Conservation (phyloP, 2,329 filamentous ascomycete genomes). For the Xenoacremonium recifei region DNA sequence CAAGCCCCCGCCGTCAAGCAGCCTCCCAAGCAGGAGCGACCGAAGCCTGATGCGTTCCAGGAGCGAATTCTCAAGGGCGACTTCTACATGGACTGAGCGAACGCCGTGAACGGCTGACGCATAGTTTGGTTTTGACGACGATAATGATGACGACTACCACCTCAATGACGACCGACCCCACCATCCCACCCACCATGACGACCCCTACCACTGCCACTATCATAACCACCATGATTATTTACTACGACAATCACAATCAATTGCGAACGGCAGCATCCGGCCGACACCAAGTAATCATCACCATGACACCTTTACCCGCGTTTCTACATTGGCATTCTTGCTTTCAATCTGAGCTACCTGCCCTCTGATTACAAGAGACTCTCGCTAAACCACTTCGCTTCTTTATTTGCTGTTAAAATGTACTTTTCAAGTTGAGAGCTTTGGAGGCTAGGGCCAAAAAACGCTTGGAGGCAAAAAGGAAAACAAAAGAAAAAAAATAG, state of each 20-base stretch:
- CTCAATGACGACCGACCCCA: constrained; percentile 11
- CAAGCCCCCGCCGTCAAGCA: constrained; percentile 44
- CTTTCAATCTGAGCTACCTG: constrained; percentile 11
- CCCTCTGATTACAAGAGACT: constrained; percentile 13
- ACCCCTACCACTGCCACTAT: background rate
- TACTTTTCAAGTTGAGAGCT: background rate
- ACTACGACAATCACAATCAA: too few relatives aligned
- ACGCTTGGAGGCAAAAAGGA: constrained; percentile 14
- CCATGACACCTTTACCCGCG: constrained; percentile 1
- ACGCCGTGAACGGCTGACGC: background rate
- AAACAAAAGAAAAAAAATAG: constrained; percentile 7
- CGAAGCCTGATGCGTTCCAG: constrained; percentile 90
- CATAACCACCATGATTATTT: background rate
- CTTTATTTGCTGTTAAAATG: constrained; percentile 13
- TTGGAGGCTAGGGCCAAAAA: constrained; percentile 6
- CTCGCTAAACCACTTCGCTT: constrained; percentile 15
- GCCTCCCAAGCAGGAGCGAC: constrained; percentile 42
- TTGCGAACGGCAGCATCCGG: constrained; percentile 2
- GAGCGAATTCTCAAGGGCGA: constrained; percentile 97
- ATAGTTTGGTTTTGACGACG: constrained; percentile 9
- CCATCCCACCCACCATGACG: background rate
- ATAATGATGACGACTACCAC: constrained; percentile 18
- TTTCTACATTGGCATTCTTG: constrained; percentile 3
- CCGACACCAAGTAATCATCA: constrained; percentile 14
- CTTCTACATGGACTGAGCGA: constrained; percentile 87